Conservation (phyloP, 139 green algal species). For the Asterochloris erici region DNA sequence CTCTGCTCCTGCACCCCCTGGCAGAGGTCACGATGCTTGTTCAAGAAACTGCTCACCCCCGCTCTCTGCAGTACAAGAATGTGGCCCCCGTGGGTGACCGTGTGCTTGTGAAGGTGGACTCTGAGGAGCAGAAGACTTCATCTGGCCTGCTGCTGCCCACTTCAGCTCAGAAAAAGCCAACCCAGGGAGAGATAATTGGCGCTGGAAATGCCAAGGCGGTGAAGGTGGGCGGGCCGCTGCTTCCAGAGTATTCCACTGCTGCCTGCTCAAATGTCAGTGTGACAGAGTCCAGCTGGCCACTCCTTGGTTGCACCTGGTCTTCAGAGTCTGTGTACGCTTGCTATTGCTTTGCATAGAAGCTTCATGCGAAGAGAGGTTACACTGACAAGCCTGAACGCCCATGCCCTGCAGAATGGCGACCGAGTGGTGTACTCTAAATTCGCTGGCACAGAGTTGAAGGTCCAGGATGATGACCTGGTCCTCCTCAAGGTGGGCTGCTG, state of each 20-base stretch:
- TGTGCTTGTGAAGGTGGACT: slow-evolving; percentile 83
- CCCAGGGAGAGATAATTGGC: slow-evolving; percentile 54
- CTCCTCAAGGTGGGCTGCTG: slow-evolving; percentile 80
- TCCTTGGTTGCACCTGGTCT: neutral
- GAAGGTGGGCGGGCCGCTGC: slow-evolving; percentile 24
- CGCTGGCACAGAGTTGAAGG: slow-evolving; percentile 87
- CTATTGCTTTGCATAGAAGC: neutral
- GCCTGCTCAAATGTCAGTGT: neutral
- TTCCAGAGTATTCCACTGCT: too few relatives aligned
- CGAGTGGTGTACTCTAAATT: slow-evolving; percentile 95
- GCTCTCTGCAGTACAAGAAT: slow-evolving; percentile 55
- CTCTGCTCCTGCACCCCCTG: neutral
- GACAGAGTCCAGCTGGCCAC: neutral
- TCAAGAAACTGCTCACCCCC: neutral
- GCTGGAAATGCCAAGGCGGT: slow-evolving; percentile 42
- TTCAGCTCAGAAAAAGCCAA: slow-evolving; percentile 79
- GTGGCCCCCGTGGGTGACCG: slow-evolving; percentile 84
- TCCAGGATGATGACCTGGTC: slow-evolving; percentile 71
- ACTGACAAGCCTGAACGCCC: neutral
- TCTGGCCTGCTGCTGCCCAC: slow-evolving; percentile 90
- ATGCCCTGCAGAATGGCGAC: slow-evolving; percentile 62
- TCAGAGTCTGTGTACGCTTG: too few relatives aligned
- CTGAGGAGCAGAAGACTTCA: slow-evolving; percentile 74
- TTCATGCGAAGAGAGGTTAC: neutral
- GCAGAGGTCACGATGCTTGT: too few relatives aligned